Percentiles rank a stretch among this genome's conserved stretches.
phyloP scores from a whole-genome alignment of 2,329 filamentous ascomycete species.

The Aspergillus terreus region DNA sequence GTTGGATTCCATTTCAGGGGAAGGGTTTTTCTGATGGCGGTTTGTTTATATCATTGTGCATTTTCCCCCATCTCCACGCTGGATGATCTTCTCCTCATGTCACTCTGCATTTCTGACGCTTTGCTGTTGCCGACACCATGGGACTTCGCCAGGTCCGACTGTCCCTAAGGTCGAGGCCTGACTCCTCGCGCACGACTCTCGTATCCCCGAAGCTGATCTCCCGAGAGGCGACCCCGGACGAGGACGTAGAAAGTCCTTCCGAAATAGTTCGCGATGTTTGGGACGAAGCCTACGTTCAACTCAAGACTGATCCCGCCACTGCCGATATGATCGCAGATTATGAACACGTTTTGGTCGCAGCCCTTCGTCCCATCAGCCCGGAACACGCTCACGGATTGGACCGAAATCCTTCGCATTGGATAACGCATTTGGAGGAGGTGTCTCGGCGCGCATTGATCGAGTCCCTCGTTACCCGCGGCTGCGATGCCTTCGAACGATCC shows the following conservation, averaged over 20 bases:
- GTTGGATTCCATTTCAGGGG: background rate
- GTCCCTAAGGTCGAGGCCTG: background rate
- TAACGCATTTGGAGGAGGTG: background rate
- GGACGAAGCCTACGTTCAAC: conserved; percentile 1
- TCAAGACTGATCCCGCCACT: background rate
- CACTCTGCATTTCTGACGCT: background rate
- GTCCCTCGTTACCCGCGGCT: background rate
- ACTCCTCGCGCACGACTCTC: background rate
- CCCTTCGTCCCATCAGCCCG: conserved; percentile 1
- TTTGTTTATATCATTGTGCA: background rate
- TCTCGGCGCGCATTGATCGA: background rate
- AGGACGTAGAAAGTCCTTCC: background rate
- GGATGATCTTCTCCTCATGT: background rate
- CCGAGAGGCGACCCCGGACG: background rate
- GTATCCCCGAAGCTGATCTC: background rate
- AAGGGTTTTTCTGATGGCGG: background rate
- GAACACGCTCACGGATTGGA: background rate
- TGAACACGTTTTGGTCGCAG: background rate
- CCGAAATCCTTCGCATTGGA: background rate
- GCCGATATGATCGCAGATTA: background rate
- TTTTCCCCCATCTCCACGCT: background rate
- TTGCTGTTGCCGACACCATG: background rate
- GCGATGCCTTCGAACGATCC: background rate
- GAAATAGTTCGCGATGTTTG: background rate
- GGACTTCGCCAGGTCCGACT: background rate